Conservation (phyloP, 768 basidiomycete species). For the Mycena polygramma region DNA sequence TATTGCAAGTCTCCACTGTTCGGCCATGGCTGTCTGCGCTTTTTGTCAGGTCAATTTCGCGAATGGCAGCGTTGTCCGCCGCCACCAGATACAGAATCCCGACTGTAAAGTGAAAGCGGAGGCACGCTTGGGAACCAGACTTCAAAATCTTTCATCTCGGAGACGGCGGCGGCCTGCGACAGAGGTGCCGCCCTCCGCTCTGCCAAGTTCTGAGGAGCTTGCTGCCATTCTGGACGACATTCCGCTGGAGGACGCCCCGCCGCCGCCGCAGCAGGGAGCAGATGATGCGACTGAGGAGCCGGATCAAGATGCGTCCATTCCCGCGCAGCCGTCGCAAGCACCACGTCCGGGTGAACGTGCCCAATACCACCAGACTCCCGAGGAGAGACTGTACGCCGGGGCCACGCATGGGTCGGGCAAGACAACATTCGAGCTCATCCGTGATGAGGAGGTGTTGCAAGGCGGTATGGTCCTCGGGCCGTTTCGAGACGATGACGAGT, state of each 20-base stretch:
- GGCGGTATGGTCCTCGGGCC: conserved; percentile 30
- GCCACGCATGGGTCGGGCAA: conserved; percentile 10
- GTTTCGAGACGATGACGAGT: conserved; percentile 44
- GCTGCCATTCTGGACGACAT: conserved; percentile 17
- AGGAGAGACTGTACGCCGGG: background rate
- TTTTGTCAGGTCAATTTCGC: background rate
- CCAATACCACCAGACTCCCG: background rate
- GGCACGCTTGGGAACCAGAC: background rate
- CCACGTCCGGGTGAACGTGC: background rate
- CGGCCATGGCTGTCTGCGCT: conserved; percentile 8
- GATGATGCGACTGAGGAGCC: background rate
- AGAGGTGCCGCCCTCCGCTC: background rate
- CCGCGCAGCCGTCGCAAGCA: background rate
- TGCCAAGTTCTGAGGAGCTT: conserved; percentile 2
- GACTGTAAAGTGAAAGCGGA: background rate
- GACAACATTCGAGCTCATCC: conserved; percentile 16
- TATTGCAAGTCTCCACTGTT: background rate
- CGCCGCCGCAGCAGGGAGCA: too few relatives aligned
- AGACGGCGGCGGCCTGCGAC: background rate
- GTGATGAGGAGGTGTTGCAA: conserved; percentile 19
- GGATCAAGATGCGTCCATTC: conserved; percentile 19
- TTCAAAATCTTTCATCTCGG: background rate
- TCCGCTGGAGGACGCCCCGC: background rate
- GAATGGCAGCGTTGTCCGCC: background rate
- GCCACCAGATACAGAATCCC: background rate